Evolutionary conservation across 2,329 filamentous ascomycete species (phyloP), one percentile per base, ranked within the genome.

Genomic region (Diaporthe sp.): DNA sequence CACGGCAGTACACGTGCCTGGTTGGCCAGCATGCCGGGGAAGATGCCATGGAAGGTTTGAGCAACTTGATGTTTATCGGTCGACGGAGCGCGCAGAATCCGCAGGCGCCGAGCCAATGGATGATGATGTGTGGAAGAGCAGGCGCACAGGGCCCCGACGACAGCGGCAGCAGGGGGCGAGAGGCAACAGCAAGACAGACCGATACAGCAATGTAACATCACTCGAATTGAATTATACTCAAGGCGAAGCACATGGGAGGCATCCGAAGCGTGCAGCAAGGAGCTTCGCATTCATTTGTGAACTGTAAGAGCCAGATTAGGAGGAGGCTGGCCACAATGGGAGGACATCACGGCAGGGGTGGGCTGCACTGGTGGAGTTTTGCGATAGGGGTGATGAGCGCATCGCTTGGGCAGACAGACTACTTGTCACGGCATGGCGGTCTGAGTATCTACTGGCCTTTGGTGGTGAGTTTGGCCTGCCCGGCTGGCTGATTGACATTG

Each of bases 121-220:
- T 47, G 49, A 22, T 34, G 60, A 47, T 28, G 31, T 60, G 39
- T 37, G 58, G 44, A n/a, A 28, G 39, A 44, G 22, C 47, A 44
- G 39, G 73, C 63, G 58, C 60, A 55, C 71, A 65, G 17, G 47
- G n/a, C 44, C 58, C 71, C 20, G 17, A 31, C 22, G 47, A 44
- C 42, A n/a, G 20, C 49, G 28, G 60, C 42, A 17, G 20, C 49
- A 25, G 53, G 47, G 31, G n/a, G 53, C 42, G 70, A 68, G 72
- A 75, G 71, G 75, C 71, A 74, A 76, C 75, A 73, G 44, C 57
- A 71, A 74, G 67, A 73, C 71, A 76, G 75, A 76, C 75, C 53
- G 53, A 51, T 65, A 76, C 75, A 76, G 75, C 75, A 76, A 76
- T 76, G 71, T 76, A 76, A 74, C 75, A 74, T 74, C 58, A 63